Percentiles rank a stretch among this genome's conserved stretches.
These are phyloP conservation scores for Phoenix roebelenii DNA, from an alignment of 176 grass and related monocot genomes.

Conservation along the genomic window DNA sequence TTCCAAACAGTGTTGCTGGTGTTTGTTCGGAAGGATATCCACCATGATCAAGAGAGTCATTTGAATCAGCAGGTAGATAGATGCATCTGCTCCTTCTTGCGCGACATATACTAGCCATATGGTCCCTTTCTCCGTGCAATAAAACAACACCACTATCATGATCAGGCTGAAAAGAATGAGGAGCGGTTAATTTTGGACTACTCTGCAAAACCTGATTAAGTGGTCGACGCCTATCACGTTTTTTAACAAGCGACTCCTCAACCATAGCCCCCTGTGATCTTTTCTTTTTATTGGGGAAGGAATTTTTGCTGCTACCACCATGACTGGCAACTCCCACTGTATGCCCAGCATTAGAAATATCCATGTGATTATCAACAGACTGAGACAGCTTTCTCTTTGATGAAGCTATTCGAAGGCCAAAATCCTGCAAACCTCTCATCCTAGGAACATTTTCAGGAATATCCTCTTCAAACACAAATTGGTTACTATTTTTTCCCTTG, in stretches of 20 bases:
- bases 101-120: constrained; percentile 23
- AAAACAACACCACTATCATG: constrained; percentile 34
- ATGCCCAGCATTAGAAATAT: constrained; percentile 32
- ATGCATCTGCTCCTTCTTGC: constrained; percentile 46
- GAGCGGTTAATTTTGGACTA: constrained; percentile 28
- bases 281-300: constrained; percentile 32
- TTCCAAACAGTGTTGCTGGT: constrained; percentile 41
- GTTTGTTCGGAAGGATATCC: constrained; percentile 41
- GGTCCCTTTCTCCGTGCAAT: constrained; percentile 35
- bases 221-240: constrained; percentile 39
- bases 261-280: constrained; percentile 39
- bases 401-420: constrained; percentile 33
- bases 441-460: constrained; percentile 21
- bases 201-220: constrained; percentile 59
- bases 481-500: constrained; percentile 19
- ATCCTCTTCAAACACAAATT: constrained; percentile 33
- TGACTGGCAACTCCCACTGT: constrained; percentile 18
- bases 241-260: constrained; percentile 61
- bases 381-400: constrained; percentile 37
- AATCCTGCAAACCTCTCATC: constrained; percentile 35
- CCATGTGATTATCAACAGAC: constrained; percentile 33
- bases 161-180: constrained; percentile 26
- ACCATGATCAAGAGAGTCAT: constrained; percentile 49
- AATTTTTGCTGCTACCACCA: constrained; percentile 27
- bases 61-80: constrained; percentile 62